A percentile compares a stretch with the other conserved stretches of the same genome.
These are phyloP conservation scores for Trichoderma endophyticum DNA, from an alignment of 2,329 filamentous ascomycete genomes.

Conservation along the genomic window DNA sequence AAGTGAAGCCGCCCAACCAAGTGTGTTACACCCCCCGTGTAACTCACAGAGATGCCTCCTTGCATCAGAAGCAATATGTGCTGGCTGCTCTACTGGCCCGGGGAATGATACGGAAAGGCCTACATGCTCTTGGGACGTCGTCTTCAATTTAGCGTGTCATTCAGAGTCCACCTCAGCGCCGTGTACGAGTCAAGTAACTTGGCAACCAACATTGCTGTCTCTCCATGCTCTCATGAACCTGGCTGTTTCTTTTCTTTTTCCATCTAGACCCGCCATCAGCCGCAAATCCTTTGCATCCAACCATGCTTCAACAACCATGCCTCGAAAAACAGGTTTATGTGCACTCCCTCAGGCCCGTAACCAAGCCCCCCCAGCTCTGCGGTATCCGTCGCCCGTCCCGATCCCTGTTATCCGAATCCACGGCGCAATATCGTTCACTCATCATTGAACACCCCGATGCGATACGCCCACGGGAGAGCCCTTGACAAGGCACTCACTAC, in stretches of 20 bases:
- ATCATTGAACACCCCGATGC: background rate
- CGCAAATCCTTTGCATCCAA: background rate
- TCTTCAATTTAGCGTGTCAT: background rate
- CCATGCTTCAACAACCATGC: background rate
- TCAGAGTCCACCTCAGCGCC: background rate
- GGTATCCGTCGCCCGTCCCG: background rate
- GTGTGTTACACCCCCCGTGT: background rate
- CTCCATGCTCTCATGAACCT: background rate
- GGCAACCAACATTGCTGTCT: background rate
- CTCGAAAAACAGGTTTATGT: background rate
- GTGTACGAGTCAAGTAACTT: background rate
- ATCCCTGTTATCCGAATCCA: background rate
- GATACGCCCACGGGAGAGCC: background rate
- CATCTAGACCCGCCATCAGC: background rate
- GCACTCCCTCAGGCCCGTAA: background rate
- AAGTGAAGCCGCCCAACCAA: background rate
- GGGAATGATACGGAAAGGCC: background rate
- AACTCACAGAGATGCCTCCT: background rate
- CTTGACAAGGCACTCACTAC: constrained; percentile 43
- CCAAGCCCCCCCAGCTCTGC: background rate
- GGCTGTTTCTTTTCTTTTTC: background rate
- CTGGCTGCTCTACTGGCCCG: background rate
- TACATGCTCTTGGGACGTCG: background rate
- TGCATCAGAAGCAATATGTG: background rate
- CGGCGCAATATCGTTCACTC: background rate